Percentiles rank a stretch among this genome's conserved stretches.
Conservation (phyloP, 495 filamentous ascomycete species). For the Aspergillus haitiensis region DNA sequence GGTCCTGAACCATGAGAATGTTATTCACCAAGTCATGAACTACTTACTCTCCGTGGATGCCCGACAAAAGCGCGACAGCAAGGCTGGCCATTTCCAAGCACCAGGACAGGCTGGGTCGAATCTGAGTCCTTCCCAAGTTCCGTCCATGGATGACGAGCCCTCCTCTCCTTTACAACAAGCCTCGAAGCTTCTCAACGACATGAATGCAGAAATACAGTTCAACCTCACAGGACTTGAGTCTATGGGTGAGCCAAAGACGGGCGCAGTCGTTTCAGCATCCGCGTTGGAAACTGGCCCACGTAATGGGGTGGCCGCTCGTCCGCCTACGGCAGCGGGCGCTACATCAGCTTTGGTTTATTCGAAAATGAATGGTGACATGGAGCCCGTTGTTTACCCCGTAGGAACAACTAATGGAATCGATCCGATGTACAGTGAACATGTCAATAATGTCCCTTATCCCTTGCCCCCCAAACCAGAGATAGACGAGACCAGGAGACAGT, state of each 20-base stretch:
- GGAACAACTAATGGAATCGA: conserved; percentile 89
- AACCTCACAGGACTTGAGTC: conserved; percentile 75
- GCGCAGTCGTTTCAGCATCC: conserved; percentile 45
- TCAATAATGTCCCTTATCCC: conserved; percentile 86
- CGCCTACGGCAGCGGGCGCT: conserved; percentile 52
- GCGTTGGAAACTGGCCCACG: conserved; percentile 42
- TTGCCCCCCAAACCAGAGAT: conserved; percentile 59
- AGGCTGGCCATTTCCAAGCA: conserved; percentile 49
- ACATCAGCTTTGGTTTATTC: conserved; percentile 53
- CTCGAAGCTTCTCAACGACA: conserved; percentile 80
- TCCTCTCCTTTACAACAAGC: conserved; percentile 84
- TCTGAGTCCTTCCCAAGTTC: conserved; percentile 46
- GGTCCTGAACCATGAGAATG: conserved; percentile 76
- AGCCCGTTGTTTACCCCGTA: conserved; percentile 85
- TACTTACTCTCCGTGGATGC: conserved; percentile 67
- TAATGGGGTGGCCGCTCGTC: conserved; percentile 36
- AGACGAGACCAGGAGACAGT: conserved; percentile 53
- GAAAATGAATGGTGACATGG: conserved; percentile 62
- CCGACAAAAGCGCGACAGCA: conserved; percentile 62
- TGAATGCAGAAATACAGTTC: conserved; percentile 75
- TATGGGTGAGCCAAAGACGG: conserved; percentile 67
- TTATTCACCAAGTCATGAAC: conserved; percentile 73
- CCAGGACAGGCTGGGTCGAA: conserved; percentile 36
- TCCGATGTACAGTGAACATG: conserved; percentile 90
- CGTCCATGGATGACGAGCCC: conserved; percentile 64